Conservation (phyloP, 2,329 filamentous ascomycete species). For the Pyrenochaeta sp. region DNA sequence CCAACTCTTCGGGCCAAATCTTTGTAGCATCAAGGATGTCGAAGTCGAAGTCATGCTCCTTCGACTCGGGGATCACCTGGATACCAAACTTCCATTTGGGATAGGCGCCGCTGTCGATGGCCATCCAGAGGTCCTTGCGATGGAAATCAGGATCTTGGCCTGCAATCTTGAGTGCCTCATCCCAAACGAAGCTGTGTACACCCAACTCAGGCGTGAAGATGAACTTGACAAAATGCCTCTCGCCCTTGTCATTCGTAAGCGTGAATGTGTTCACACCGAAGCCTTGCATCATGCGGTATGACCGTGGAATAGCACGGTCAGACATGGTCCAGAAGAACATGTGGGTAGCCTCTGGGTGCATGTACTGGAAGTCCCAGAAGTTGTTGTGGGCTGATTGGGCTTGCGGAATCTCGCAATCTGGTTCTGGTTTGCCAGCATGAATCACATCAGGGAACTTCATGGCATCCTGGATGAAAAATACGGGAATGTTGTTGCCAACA, state of each 20-base stretch:
- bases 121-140: constrained; percentile 77
- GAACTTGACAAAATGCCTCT: constrained; percentile 80
- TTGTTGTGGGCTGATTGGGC: constrained; percentile 77
- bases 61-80: constrained; percentile 76
- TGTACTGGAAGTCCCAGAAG: constrained; percentile 75
- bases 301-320: constrained; percentile 76
- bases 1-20: constrained; percentile 80
- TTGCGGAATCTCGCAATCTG: constrained; percentile 74
- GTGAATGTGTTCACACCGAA: constrained; percentile 85
- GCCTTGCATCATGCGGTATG: constrained; percentile 85
- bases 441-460: constrained; percentile 77
- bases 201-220: constrained; percentile 78
- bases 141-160: constrained; percentile 78
- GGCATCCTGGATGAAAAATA: constrained; percentile 80
- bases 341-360: constrained; percentile 76
- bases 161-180: constrained; percentile 76
- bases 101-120: constrained; percentile 74
- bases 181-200: constrained; percentile 79
- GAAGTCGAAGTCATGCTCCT: constrained; percentile 81
- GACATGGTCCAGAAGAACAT: constrained; percentile 85
- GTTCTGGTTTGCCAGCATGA: constrained; percentile 72
- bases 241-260: constrained; percentile 71
- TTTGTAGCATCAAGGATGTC: constrained; percentile 88
- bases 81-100: constrained; percentile 85
- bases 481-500: constrained; percentile 77